These are phyloP conservation scores for Cardamine chenopodiifolia DNA, from an alignment of 345 rosid genomes.

Conservation along the genomic window DNA sequence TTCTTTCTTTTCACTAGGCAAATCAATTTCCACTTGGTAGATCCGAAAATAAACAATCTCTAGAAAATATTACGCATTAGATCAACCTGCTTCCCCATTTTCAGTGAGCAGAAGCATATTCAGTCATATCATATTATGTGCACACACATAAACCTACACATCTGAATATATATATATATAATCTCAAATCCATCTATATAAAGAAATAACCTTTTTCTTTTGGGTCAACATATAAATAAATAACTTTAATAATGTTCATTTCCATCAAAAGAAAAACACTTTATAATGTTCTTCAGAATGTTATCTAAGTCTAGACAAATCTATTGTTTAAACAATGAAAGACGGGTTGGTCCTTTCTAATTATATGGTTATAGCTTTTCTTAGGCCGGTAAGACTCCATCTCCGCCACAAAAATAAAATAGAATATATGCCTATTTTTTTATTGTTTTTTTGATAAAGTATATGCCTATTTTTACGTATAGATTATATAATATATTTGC, in stretches of 20 bases:
- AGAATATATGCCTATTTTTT: not conserved
- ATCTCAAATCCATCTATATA: conserved; percentile 27
- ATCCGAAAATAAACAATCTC: conserved; percentile 2
- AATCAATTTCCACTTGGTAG: conserved; percentile 20
- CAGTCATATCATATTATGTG: conserved; percentile 20
- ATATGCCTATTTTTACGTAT: not conserved
- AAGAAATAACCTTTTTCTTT: not conserved
- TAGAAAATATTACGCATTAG: conserved; percentile 11
- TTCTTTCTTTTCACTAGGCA: not conserved
- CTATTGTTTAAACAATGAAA: conserved; percentile 31
- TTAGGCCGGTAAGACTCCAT: conserved; percentile 33
- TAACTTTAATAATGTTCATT: not conserved
- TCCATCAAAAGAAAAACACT: not conserved
- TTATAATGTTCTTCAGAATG: conserved; percentile 27
- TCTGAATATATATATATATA: not conserved
- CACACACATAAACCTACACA: not conserved
- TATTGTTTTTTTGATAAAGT: too few relatives aligned
- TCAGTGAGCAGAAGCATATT: conserved; percentile 28
- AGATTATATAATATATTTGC: not conserved
- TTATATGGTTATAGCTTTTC: conserved; percentile 23
- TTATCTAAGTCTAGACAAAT: conserved; percentile 27
- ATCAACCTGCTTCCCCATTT: conserved; percentile 25
- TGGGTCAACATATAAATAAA: conserved; percentile 8
- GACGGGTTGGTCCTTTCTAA: conserved; percentile 14
- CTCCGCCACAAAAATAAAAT: conserved; percentile 25